These are phyloP conservation scores for Acacia confusa DNA, from an alignment of 306 rosid genomes.

Conservation along the genomic window DNA sequence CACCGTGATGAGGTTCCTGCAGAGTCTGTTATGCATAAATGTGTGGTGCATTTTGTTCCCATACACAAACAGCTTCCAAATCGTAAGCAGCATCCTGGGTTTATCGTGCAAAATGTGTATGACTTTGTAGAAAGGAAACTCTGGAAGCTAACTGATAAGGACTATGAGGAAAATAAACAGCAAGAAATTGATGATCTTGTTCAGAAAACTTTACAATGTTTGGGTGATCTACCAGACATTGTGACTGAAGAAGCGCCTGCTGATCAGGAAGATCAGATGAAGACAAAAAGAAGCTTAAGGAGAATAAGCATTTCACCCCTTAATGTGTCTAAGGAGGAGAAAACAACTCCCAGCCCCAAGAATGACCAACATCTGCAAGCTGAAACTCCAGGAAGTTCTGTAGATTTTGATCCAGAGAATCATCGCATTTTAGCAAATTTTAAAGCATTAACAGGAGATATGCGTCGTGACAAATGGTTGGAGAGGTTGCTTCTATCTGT, in stretches of 20 bases:
- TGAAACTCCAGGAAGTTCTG: constrained; percentile 72
- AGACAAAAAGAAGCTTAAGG: constrained; percentile 50
- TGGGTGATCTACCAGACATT: constrained; percentile 73
- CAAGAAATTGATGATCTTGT: constrained; percentile 85
- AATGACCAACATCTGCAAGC: constrained; percentile 53
- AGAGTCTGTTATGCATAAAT: constrained; percentile 94
- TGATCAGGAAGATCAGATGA: constrained; percentile 64
- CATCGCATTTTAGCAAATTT: constrained; percentile 49
- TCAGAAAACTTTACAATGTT: constrained; percentile 64
- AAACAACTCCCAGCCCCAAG: constrained; percentile 37
- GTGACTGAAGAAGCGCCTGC: constrained; percentile 57
- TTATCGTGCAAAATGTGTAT: constrained; percentile 85
- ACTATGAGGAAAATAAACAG: constrained; percentile 73
- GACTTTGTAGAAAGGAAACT: constrained; percentile 84
- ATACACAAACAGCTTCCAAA: constrained; percentile 79
- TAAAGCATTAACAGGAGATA: constrained; percentile 67
- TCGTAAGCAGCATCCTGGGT: constrained; percentile 89
- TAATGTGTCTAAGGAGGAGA: constrained; percentile 71
- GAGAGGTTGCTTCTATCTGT: constrained; percentile 69
- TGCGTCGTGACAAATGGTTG: constrained; percentile 85
- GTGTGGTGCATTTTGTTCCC: constrained; percentile 92
- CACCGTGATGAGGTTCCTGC: constrained; percentile 96
- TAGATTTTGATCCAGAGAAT: constrained; percentile 50
- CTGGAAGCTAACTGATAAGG: constrained; percentile 84
- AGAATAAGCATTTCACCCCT: constrained; percentile 64